Evolutionary conservation across 768 basidiomycete species (phyloP), one percentile per base, ranked within the genome.

Genomic region (Crassisporium funariophilum): DNA sequence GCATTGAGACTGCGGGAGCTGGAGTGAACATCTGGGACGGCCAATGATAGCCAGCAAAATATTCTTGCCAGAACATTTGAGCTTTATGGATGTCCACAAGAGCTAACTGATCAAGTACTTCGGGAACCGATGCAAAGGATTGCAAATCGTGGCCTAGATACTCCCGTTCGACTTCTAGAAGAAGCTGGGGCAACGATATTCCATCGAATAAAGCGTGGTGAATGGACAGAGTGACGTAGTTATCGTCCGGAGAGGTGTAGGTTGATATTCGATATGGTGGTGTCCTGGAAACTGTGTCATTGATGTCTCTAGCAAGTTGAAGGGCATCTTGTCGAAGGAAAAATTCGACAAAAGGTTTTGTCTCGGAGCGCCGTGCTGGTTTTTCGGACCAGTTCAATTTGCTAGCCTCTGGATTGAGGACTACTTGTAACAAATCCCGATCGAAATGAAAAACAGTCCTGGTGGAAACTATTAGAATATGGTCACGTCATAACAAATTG

Each of bases 121-220:
- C 57, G 4, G 49, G 37, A 8, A 56, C 17, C 8, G 47, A 40
- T 17, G 62, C 49, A 3, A 43, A 20, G 5, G 36, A 42, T 3
- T 21, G 21, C 19, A 35, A 41, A 33, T 43, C 8, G 17, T 39
- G 19, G 1, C 54, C 58, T 10, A 35, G 20, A 37, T 66, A 67
- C 22, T 53, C 57, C 13, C 52, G 48, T 35, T 67, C 64, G 12
- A 67, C 56, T 36, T 66, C 61, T 16, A 50, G 38, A 31, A 68
- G 52, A 6, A 69, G 39, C 12, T 55, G 44, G 2, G 65, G 66
- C 34, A 69, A 62, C 10, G 65, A 65, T 6, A 60, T 59, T 15
- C 66, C 68, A 46, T 69, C 68, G 27, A 65, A 69, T n/a, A 68
- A 45, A 1, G 66, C 59, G 39, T 69, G 68, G 35, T 69, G 68